These are phyloP conservation scores for Alternaria alternata DNA, from an alignment of 2,329 filamentous ascomycete genomes.

Conservation along the genomic window DNA sequence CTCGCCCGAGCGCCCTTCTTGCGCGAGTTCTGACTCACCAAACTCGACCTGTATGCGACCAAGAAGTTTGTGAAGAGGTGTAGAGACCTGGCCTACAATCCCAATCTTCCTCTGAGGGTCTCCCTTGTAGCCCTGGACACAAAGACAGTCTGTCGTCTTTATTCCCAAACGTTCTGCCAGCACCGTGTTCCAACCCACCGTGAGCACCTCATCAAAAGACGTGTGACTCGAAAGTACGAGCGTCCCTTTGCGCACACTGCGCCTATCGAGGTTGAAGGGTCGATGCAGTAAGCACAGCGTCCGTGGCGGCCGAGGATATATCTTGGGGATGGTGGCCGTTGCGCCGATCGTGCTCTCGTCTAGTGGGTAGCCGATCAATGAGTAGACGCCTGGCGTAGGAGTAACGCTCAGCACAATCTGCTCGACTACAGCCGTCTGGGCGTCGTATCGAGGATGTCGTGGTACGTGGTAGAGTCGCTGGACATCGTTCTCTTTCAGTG, in stretches of 20 bases:
- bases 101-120: conserved; percentile 50
- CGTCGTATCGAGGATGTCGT: conserved; percentile 36
- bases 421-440: conserved; percentile 38
- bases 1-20: conserved; percentile 32
- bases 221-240: conserved; percentile 49
- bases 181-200: conserved; percentile 50
- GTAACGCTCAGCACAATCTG: conserved; percentile 44
- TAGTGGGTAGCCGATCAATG: conserved; percentile 30
- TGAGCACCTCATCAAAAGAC: conserved; percentile 51
- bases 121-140: conserved; percentile 52
- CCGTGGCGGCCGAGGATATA: conserved; percentile 26
- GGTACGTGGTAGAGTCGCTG: conserved; percentile 46
- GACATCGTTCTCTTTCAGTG: conserved; percentile 44
- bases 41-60: conserved; percentile 36
- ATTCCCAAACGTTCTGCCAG: conserved; percentile 46
- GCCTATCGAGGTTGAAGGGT: conserved; percentile 42
- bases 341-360: conserved; percentile 11
- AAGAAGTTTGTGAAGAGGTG: conserved; percentile 23
- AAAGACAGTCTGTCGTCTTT: conserved; percentile 34
- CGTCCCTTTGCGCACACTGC: conserved; percentile 34
- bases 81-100: conserved; percentile 38
- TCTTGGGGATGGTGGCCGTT: not conserved
- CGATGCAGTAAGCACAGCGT: conserved; percentile 47
- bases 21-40: conserved; percentile 37
- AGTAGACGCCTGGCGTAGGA: conserved; percentile 42